These are phyloP conservation scores for Suhomyces panamericanus DNA, from an alignment of 1,139 yeast species.

Conservation along the genomic window DNA sequence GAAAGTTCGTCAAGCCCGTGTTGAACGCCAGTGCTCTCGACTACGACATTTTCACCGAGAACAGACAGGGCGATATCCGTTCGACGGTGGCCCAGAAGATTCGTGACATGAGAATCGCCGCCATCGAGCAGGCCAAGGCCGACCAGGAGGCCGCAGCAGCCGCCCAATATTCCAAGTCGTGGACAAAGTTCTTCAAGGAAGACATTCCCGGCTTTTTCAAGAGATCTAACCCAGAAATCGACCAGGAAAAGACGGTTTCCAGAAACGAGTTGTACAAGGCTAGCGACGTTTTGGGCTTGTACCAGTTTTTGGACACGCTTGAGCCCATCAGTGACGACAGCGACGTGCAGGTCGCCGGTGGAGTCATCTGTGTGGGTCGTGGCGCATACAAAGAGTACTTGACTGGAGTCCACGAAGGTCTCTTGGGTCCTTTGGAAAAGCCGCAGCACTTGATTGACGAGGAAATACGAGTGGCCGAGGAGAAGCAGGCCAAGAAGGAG, in stretches of 20 bases:
- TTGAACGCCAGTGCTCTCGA: slow-evolving; percentile 86
- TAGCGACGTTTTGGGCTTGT: slow-evolving; percentile 60
- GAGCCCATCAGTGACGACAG: slow-evolving; percentile 50
- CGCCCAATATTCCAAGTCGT: slow-evolving; percentile 12
- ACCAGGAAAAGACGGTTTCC: slow-evolving; percentile 25
- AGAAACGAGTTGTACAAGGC: slow-evolving; percentile 50
- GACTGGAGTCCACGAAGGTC: slow-evolving; percentile 90
- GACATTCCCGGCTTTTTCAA: slow-evolving; percentile 15
- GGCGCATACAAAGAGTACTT: slow-evolving; percentile 95
- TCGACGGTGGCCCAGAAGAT: slow-evolving; percentile 78
- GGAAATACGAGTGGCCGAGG: slow-evolving; percentile 27
- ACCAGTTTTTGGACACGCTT: slow-evolving; percentile 38
- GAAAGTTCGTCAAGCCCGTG: slow-evolving; percentile 82
- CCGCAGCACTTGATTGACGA: slow-evolving; percentile 45
- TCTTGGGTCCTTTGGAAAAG: slow-evolving; percentile 82
- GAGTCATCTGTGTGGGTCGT: slow-evolving; percentile 88
- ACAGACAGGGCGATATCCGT: slow-evolving; percentile 88
- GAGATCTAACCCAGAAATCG: slow-evolving; percentile 12
- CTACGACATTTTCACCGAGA: slow-evolving; percentile 70
- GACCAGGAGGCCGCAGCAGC: slow-evolving; percentile 7
- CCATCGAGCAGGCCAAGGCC: slow-evolving; percentile 16
- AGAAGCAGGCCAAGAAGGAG: slow-evolving; percentile 17
- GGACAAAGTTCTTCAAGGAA: slow-evolving; percentile 19
- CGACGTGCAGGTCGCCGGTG: slow-evolving; percentile 61
- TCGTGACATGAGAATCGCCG: slow-evolving; percentile 60